Conservation (phyloP, 306 rosid genomes). For the Heteromeles arbutifolia region DNA sequence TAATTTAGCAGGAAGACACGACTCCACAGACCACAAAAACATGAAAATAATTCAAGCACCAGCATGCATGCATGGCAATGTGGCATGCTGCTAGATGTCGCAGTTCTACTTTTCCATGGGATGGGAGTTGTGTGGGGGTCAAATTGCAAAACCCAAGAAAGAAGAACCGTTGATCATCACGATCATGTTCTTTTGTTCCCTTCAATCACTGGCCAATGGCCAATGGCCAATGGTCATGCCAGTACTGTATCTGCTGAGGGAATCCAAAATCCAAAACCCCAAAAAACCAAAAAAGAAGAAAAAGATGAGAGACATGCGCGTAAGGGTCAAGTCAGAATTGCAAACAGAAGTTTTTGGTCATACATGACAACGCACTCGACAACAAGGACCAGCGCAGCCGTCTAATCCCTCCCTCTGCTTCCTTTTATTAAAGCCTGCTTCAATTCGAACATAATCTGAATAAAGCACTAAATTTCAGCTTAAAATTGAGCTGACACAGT, state of each 20-base stretch:
- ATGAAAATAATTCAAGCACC: background rate
- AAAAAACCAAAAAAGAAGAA: background rate
- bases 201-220: background rate
- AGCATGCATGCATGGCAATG: background rate
- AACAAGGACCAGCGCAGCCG: conserved; percentile 41
- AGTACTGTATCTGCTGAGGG: background rate
- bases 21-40: background rate
- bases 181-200: background rate
- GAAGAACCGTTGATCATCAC: background rate
- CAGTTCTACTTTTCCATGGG: background rate
- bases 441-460: background rate
- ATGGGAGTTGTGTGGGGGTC: background rate
- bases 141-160: conserved; percentile 5
- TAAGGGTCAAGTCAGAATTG: conserved; percentile 55
- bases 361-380: conserved; percentile 16
- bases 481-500: background rate
- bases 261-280: conserved; percentile 6
- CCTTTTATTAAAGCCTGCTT: conserved; percentile 1
- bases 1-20: background rate
- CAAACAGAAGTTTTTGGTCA: background rate
- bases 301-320: conserved; percentile 20
- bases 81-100: background rate
- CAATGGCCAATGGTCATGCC: background rate
- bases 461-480: background rate
- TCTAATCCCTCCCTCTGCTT: conserved; percentile 3